Conservation (phyloP, 164 flowering plant species). For the Sedum album region DNA sequence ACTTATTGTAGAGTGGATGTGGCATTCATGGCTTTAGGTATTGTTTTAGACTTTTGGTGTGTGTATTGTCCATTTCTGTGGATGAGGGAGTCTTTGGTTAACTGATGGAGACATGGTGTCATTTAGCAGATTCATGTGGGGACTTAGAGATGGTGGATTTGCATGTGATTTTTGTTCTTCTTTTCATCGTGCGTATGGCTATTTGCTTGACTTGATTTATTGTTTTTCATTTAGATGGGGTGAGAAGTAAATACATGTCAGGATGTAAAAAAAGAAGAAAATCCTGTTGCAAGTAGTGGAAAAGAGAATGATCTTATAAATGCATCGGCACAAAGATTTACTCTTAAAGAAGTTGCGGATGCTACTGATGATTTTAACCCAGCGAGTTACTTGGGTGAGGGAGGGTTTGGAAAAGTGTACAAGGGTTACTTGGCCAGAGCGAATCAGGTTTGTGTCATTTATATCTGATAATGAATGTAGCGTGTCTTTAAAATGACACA, state of each 20-base stretch:
- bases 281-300: background rate
- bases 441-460: conserved; percentile 5
- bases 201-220: background rate
- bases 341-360: conserved; percentile 3
- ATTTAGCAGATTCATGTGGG: background rate
- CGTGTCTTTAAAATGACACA: background rate
- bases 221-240: background rate
- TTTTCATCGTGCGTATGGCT: background rate
- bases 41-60: background rate
- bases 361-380: conserved; percentile 7
- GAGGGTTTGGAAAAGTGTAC: conserved; percentile 10
- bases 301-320: background rate
- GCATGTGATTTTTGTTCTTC: background rate
- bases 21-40: background rate
- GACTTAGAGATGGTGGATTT: background rate
- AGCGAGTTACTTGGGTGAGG: conserved; percentile 8
- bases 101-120: background rate
- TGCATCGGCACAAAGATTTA: conserved; percentile 8
- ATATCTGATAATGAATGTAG: background rate
- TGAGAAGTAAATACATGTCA: background rate
- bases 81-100: background rate
- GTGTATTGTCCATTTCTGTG: conserved; percentile 1
- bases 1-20: background rate
- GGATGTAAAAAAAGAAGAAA: conserved; percentile 3
- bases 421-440: conserved; percentile 7